Base-by-base conservation (phyloP, 805 yeast species). In the Candida peoriensis region DNA sequence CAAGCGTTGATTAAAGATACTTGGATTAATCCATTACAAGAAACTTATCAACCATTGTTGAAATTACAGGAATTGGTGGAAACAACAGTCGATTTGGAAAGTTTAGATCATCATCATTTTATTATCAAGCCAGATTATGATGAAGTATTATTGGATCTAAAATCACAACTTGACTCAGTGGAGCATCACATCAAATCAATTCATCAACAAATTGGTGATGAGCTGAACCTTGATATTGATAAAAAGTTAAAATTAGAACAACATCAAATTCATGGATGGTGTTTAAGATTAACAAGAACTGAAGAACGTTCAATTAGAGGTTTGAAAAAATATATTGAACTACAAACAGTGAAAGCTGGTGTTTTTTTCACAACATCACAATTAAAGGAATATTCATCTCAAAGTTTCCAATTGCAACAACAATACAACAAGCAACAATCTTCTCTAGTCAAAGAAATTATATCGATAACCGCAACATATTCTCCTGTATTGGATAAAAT, bases 271-370 rank as follows among this genome's bases (percentile, higher is more conserved):
- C 94, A 86, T 57, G 97, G 97, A 15, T 89, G 96, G 95, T 87
- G 96, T 57, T 76, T 90, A 70, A 70, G 97, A 47, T 73, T 93
- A 16, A 93, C 98, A 1, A 74, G 98, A 57, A 80, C 76, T 37
- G 97, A 93, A 52, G 89, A 96, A 3, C 68, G 81, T 9, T 80
- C 83, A 15, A 66, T 93, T 39, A 74, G 97, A 48, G 74, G 72
- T 10, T 62, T 66, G 32, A 57, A 63, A 1, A 53, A 74, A 25
- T 89, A 80, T 54, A 71, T 71, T 33, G 97, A 93, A 57, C 65
- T 90, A 28, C 84, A 88, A 33, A 90, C 97, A 0, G 94, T 87
- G 20, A 93, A 93, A 55, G 95, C 96, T 2, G 99, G 99, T 38
- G 90, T 90, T 5, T 87, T 71, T 57, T 93, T 93, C 66, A 87